These are phyloP conservation scores for Cryptomeria japonica DNA, from an alignment of 75 land plant genomes.

Conservation along the genomic window DNA sequence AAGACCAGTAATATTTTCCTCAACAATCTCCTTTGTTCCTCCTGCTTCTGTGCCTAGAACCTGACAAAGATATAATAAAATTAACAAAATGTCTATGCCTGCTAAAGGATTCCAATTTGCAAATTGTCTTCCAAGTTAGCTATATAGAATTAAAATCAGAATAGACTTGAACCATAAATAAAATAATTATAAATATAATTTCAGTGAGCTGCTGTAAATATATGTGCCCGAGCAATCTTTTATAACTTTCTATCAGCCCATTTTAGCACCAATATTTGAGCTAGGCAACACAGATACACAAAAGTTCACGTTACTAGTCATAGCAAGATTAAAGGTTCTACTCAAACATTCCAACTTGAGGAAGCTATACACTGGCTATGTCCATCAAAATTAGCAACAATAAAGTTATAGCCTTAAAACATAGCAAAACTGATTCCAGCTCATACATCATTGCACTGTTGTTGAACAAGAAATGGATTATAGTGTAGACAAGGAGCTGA, in stretches of 20 bases:
- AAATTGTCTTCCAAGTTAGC: not conserved
- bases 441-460: not conserved
- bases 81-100: not conserved
- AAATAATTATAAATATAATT: not conserved
- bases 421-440: not conserved
- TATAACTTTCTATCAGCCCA: not conserved
- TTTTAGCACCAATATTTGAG: not conserved
- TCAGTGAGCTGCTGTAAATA: not conserved
- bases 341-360: not conserved
- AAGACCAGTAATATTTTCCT: conserved; percentile 74
- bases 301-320: not conserved
- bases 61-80: conserved; percentile 34
- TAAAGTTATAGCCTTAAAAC: not conserved
- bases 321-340: not conserved
- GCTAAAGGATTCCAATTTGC: not conserved
- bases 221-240: not conserved
- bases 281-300: not conserved
- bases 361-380: not conserved
- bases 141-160: not conserved
- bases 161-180: not conserved
- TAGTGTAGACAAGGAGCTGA: not conserved
- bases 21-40: conserved; percentile 86
- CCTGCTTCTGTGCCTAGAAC: conserved; percentile 95
- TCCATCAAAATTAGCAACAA: not conserved
- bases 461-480: not conserved